Base-by-base conservation (phyloP, 2,329 filamentous ascomycete genomes). In the Arachnopeziza araneosa region DNA sequence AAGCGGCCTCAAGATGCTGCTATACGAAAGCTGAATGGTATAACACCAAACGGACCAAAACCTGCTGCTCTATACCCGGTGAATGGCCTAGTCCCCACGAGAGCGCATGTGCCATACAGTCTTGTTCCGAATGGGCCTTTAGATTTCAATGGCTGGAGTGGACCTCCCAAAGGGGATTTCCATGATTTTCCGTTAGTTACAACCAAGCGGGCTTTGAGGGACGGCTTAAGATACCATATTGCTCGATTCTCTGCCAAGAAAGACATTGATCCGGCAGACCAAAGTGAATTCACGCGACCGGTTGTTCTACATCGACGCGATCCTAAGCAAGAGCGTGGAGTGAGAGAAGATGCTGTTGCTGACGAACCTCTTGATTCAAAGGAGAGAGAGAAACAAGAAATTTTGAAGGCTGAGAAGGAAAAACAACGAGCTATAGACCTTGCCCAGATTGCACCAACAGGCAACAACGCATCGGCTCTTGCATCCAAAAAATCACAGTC, bases 231-330 rank as follows among this genome's bases (percentile, higher is more conserved):
- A 54, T 87, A 92, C 70, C 95, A 99, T 72, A 84, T 96, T 64
- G 93, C 96, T 80, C 88, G 90, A 67, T 86, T 99, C 59, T 66
- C 70, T 6, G 68, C 67, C 22, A 78, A 79, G 63, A 88, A 89
- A 67, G 82, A 86, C 32, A 80, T 91, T 62, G 87, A 98, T 70
- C 83, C 85, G 1, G 79, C 79, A 24, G 77, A 87, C 67, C 87
- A 93, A 66, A 79, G 86, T 6, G 86, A 96, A 56, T 99, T 98
- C 71, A 88, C 90, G 21, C 85, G 92, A 26, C 95, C 95, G 0
- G 90, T 98, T 32, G 88, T 91, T 48, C 78, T 99, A 48, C 93
- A 98, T 72, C 87, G 95, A 64, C 89, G 95, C 59, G 93, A 97
- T 72, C 91, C 93, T 21, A 84, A 87, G 68, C 87, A 85, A 68